Base-by-base conservation (phyloP, 371 early-diverging fungal species). In the Saksenaea oblongispora region DNA sequence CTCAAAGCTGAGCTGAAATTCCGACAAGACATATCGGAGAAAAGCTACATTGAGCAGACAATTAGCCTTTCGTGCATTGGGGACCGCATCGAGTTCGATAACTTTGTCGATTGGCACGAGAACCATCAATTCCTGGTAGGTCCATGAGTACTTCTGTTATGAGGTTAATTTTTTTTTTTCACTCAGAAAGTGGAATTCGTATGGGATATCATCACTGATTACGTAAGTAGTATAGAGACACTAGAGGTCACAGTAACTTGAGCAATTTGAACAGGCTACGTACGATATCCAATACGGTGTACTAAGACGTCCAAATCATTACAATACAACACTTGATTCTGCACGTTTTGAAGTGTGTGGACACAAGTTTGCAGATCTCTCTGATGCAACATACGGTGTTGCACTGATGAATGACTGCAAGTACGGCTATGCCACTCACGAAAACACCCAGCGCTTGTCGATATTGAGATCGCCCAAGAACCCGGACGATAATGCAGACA, bases 231-330 rank as follows among this genome's bases (percentile, higher is more conserved):
- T n/a, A 58, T 24, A 28, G 54, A 18, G 14, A n/a, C 14, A 11
- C 1, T 26, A 54, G 22, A 22, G 2, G 7, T 4, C 24, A 41
- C 14, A 28, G 57, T n/a, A 47, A 18, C n/a, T 36, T 26, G 27
- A 7, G 18, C 22, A 13, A 27, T 2, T 36, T 1, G 18, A 44
- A 18, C 65, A 81, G 79, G 95, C 97, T 11, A 97, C 96, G 0
- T 98, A 96, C 69, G 98, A 98, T 65, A 94, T 95, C 5, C 95
- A 95, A 74, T 96, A 92, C 77, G 98, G 99, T 14, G 87, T 86
- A 27, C 80, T 97, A 15, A 89, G 91, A 72, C 84, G 99, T 34
- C 95, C 98, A 1, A 97, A 94, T 1, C 96, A 96, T 54, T 94
- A 87, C 82, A 98, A 98, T 75, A 95, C 93, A 1, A 88, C 90